phyloP scores from a whole-genome alignment of 345 rosid genomes.

The Reutealis trisperma region DNA sequence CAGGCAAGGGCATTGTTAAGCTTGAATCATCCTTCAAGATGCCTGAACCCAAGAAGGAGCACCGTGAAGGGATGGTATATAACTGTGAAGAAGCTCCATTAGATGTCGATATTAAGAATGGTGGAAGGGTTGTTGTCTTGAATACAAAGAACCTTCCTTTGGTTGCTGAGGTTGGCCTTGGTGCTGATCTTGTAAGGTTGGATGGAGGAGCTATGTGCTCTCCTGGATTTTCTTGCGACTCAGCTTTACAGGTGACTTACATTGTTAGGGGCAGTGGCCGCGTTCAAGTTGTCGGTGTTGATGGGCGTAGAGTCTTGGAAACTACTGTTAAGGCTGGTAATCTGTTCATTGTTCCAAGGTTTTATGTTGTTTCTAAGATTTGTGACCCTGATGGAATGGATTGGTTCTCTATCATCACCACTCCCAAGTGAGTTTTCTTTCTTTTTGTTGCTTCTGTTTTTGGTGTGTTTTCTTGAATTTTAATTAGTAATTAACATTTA shows the following conservation, averaged over 20 bases:
- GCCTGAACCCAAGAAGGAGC: slow-evolving; percentile 59
- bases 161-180: slow-evolving; percentile 82
- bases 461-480: not conserved
- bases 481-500: not conserved
- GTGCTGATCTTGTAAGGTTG: slow-evolving; percentile 83
- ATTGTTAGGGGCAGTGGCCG: slow-evolving; percentile 76
- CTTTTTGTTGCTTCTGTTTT: not conserved
- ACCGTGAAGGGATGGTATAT: slow-evolving; percentile 62
- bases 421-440: slow-evolving; percentile 62
- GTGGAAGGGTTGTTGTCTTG: slow-evolving; percentile 84
- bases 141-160: slow-evolving; percentile 82
- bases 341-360: slow-evolving; percentile 84
- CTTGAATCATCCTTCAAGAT: slow-evolving; percentile 48
- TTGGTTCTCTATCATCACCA: slow-evolving; percentile 92
- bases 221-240: slow-evolving; percentile 94
- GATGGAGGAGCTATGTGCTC: slow-evolving; percentile 89
- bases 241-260: slow-evolving; percentile 82
- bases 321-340: slow-evolving; percentile 66
- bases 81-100: slow-evolving; percentile 87
- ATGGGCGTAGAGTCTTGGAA: slow-evolving; percentile 73
- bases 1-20: slow-evolving; percentile 64
- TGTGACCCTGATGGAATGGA: slow-evolving; percentile 78
- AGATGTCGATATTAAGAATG: slow-evolving; percentile 69
- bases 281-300: slow-evolving; percentile 73
- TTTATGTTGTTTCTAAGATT: slow-evolving; percentile 81